phyloP scores from a whole-genome alignment of 169 alveolate genomes.

The Eimeria nieschulzi region DNA sequence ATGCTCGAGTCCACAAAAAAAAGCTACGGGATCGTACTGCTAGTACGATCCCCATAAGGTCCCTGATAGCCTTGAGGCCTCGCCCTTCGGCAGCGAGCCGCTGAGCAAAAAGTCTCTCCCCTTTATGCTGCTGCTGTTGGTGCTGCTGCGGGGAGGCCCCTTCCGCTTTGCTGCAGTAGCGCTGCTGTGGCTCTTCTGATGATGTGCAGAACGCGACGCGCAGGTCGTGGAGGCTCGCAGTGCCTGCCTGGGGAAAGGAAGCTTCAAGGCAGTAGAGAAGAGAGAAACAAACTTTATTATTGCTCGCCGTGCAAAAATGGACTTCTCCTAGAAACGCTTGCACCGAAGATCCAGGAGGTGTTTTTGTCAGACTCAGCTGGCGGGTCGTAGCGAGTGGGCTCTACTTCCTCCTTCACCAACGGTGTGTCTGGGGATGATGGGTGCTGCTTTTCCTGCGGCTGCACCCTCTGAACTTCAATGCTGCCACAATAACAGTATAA shows the following conservation, averaged over 20 bases:
- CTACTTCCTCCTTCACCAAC: not conserved
- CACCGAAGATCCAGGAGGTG: too few relatives aligned
- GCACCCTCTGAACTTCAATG: not conserved
- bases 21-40: not conserved
- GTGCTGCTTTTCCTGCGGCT: not conserved
- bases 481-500: constrained; percentile 16
- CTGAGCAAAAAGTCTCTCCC: not conserved
- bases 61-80: constrained; percentile 29
- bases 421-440: not conserved
- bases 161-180: not conserved
- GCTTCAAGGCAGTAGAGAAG: not conserved
- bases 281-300: not conserved
- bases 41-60: constrained; percentile 21
- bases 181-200: not conserved
- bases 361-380: not conserved
- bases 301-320: not conserved
- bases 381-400: not conserved
- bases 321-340: too few relatives aligned
- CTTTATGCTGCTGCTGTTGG: not conserved
- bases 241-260: constrained; percentile 9
- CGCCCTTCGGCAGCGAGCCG: constrained; percentile 6
- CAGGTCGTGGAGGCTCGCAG: constrained; percentile 34
- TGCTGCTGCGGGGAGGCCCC: constrained; percentile 12
- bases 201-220: constrained; percentile 21
- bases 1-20: not conserved